Conservation (phyloP, 768 basidiomycete genomes). For the Strobilomyces echinocephalus region DNA sequence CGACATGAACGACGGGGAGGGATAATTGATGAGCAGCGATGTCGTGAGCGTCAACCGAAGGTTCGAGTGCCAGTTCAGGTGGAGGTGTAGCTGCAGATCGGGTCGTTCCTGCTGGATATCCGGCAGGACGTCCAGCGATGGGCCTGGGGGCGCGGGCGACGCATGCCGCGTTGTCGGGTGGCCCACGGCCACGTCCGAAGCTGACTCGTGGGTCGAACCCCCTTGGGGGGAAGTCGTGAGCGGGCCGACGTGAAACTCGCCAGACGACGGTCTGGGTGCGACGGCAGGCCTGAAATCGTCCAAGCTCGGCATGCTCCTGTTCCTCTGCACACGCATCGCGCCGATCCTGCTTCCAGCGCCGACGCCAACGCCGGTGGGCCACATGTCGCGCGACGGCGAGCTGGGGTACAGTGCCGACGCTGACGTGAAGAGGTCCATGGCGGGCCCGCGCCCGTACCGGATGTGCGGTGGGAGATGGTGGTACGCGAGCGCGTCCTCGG, state of each 20-base stretch:
- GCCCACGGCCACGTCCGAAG: constrained; percentile 14
- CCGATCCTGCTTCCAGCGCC: no score
- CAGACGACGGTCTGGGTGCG: constrained; percentile 20
- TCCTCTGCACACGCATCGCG: constrained; percentile 7
- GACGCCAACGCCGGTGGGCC: constrained; percentile 31
- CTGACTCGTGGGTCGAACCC: constrained; percentile 10
- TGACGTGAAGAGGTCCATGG: constrained; percentile 56
- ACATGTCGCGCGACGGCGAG: constrained; percentile 41
- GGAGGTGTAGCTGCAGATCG: constrained; percentile 86
- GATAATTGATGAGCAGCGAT: constrained; percentile 94
- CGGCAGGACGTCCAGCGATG: constrained; percentile 6
- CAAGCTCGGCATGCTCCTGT: constrained; percentile 36
- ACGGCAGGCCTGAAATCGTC: constrained; percentile 33
- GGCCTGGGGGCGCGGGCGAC: constrained; percentile 9
- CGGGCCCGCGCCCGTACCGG: constrained; percentile 56
- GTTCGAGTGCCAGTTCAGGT: constrained; percentile 82
- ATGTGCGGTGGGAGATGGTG: constrained; percentile 71
- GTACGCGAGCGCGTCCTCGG: constrained; percentile 51
- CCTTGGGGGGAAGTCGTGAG: constrained; percentile 26
- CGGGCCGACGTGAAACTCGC: constrained; percentile 32
- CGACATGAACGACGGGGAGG: constrained; percentile 93
- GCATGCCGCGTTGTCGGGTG: constrained; percentile 14
- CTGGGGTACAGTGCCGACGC: constrained; percentile 40
- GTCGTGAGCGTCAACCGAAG: constrained; percentile 86
- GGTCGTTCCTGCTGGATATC: constrained; percentile 32